phyloP scores from a whole-genome alignment of 495 filamentous ascomycete species.

The Lichenothelia convexa region DNA sequence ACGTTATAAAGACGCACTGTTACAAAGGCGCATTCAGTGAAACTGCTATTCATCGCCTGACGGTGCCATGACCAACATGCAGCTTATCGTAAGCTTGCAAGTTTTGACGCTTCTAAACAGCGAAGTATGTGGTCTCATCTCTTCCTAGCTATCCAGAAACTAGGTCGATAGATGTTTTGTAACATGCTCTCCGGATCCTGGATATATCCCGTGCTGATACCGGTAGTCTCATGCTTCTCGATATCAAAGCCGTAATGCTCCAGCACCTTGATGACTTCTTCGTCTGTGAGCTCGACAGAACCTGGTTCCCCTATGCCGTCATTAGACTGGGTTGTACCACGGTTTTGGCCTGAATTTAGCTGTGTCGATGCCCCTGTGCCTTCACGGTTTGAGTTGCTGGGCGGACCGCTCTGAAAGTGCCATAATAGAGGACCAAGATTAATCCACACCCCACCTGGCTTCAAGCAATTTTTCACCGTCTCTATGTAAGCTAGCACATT shows the following conservation, averaged over 20 bases:
- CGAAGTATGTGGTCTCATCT: no score
- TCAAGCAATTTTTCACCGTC: constrained; percentile 59
- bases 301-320: constrained; percentile 58
- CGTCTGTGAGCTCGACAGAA: constrained; percentile 68
- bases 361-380: constrained; percentile 9
- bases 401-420: constrained; percentile 53
- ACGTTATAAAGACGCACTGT: no score
- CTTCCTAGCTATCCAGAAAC: constrained; percentile 57
- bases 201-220: constrained; percentile 59
- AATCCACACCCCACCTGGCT: constrained; percentile 61
- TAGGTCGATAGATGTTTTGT: constrained; percentile 57
- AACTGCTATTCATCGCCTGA: no score
- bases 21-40: no score
- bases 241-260: constrained; percentile 53
- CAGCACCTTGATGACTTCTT: constrained; percentile 66
- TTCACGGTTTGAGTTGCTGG: constrained; percentile 27
- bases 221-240: constrained; percentile 14
- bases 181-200: constrained; percentile 71
- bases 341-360: constrained; percentile 8
- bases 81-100: no score
- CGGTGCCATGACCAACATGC: no score
- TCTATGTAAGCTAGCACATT: constrained; percentile 81
- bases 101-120: no score
- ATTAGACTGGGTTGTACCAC: constrained; percentile 4
- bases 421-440: constrained; percentile 84